Base-by-base conservation (phyloP, 2,329 filamentous ascomycete genomes). In the Coniella vitis region DNA sequence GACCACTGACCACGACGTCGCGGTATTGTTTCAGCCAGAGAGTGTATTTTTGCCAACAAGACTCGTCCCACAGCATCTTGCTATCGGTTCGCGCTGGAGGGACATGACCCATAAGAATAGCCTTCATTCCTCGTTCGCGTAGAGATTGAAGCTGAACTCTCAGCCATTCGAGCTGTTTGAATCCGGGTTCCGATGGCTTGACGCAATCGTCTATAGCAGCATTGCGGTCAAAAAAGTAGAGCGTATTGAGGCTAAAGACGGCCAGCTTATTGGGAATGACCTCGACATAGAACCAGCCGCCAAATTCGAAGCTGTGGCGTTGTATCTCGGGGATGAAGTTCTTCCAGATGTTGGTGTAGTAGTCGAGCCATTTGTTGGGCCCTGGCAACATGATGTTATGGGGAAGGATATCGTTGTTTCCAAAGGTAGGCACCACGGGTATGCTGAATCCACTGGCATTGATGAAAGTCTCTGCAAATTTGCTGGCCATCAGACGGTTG, bases 31-130 rank as follows among this genome's bases (percentile, higher is more conserved):
- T 79, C 60, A 91, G 70, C 89, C 90, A 97, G 4, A 97, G 70
- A 0, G 89, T 86, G 66, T 95, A 98, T 64, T 95, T 96, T 64
- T 96, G 91, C 90, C 91, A 98, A 69, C 93, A 98, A 0, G 87
- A 90, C 72, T 97, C 91, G 57, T 96, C 90, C 93, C 93, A 98
- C 54, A 81, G 83, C 60, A 81, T 79, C 72, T 97, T 97, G 67
- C 82, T 85, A 32, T 81, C 76, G 1, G 90, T 93, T 53, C 90
- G 77, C 1, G 90, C 91, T 0, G 93, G 93, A 1, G 93, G 90
- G 4, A 98, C 90, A 65, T 98, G 93, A 2, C 93, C 91, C 58
- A 87, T 94, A 46, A 98, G 69, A 45, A 98, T 95, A 13, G 86
- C 93, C 69, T 97, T 97, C 83, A 96, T 89, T 38, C 87, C 84